Conservation (phyloP, 2,329 filamentous ascomycete genomes). For the Verticillium nonalfalfae region DNA sequence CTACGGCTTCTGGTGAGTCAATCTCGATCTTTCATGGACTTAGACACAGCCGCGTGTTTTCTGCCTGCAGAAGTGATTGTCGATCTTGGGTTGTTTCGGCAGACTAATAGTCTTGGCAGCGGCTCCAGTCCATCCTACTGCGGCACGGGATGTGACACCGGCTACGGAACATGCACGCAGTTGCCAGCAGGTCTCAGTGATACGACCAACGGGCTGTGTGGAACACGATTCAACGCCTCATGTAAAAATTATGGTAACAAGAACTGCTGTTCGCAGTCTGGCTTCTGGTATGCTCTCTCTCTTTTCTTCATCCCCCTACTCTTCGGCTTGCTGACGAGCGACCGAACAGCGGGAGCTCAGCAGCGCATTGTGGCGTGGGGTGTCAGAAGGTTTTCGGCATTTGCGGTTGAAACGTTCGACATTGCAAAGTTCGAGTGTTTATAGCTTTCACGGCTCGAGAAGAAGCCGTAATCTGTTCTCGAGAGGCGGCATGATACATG, state of each 20-base stretch:
- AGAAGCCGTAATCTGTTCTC: too few species aligned
- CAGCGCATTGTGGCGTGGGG: constrained; percentile 22
- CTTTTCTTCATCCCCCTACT: not conserved
- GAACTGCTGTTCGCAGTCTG: constrained; percentile 27
- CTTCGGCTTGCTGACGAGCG: constrained; percentile 4
- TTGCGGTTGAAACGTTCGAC: constrained; percentile 11
- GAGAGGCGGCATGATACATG: too few species aligned
- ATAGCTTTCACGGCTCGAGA: too few species aligned
- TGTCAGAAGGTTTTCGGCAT: constrained; percentile 25
- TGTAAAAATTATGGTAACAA: constrained; percentile 23
- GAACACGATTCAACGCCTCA: constrained; percentile 19
- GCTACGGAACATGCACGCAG: constrained; percentile 25
- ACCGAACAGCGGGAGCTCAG: constrained; percentile 17
- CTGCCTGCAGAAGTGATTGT: too few species aligned
- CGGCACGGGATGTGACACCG: constrained; percentile 28
- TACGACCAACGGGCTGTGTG: constrained; percentile 30
- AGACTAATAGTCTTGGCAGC: constrained; percentile 12
- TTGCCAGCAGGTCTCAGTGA: constrained; percentile 14
- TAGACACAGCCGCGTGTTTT: too few species aligned
- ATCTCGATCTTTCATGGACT: too few species aligned
- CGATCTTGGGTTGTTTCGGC: not conserved
- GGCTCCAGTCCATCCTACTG: constrained; percentile 24
- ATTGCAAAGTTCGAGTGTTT: not conserved
- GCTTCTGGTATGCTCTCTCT: constrained; percentile 23
- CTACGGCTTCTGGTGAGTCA: constrained; percentile 31